A percentile compares a stretch with the other conserved stretches of the same genome.
Conservation (phyloP, 768 basidiomycete genomes). For the Peribolospora baueri region DNA sequence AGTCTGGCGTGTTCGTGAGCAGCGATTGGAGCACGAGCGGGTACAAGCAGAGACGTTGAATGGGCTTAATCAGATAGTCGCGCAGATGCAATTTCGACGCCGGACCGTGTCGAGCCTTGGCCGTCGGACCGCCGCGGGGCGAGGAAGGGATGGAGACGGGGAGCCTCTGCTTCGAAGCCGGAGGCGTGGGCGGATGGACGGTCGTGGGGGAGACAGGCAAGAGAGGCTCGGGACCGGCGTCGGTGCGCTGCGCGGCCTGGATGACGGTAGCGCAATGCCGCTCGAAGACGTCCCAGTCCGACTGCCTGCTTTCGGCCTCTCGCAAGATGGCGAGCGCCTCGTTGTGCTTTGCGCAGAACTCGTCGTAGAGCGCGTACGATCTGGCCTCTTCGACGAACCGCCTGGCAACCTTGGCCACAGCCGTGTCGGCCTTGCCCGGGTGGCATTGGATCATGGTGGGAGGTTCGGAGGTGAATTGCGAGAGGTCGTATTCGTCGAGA, state of each 20-base stretch:
- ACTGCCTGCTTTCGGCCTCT: conserved; percentile 32
- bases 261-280: conserved; percentile 35
- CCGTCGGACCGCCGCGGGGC: conserved; percentile 1
- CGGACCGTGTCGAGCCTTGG: not conserved
- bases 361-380: conserved; percentile 51
- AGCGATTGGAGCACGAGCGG: conserved; percentile 67
- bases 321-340: conserved; percentile 55
- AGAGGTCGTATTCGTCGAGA: conserved; percentile 2
- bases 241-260: conserved; percentile 16
- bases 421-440: not conserved
- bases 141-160: not conserved
- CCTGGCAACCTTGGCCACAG: conserved; percentile 1
- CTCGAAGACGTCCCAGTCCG: conserved; percentile 71
- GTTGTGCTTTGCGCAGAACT: conserved; percentile 65
- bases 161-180: conserved; percentile 7
- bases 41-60: conserved; percentile 88
- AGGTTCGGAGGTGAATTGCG: not conserved
- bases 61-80: conserved; percentile 91
- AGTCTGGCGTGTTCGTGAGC: conserved; percentile 7
- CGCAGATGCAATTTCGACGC: conserved; percentile 21
- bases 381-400: conserved; percentile 32
- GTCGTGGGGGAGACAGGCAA: not conserved
- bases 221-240: conserved; percentile 1
- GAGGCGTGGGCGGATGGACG: conserved; percentile 4
- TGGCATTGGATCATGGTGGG: not conserved